A percentile compares a stretch with the other conserved stretches of the same genome.
These are phyloP conservation scores for Boeremia exigua DNA, from an alignment of 2,329 filamentous ascomycete species.

Conservation along the genomic window DNA sequence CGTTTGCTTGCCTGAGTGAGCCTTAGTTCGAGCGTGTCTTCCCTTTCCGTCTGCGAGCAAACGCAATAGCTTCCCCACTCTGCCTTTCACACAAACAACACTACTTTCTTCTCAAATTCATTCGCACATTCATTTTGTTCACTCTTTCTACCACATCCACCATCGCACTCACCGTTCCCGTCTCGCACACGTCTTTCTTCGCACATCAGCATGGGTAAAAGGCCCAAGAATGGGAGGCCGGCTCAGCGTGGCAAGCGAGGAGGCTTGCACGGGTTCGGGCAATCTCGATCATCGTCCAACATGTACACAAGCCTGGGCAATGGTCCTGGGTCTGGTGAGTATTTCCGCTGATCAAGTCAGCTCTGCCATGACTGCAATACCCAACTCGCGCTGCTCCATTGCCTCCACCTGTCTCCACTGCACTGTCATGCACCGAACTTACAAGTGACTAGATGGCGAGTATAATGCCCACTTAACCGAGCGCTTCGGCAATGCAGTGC, in stretches of 20 bases:
- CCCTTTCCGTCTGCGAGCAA: constrained; percentile 1
- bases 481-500: constrained; percentile 13
- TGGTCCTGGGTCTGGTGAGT: constrained; percentile 15
- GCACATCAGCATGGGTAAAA: constrained; percentile 16
- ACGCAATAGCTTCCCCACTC: not conserved
- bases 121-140: not conserved
- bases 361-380: no score
- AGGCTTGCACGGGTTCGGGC: not conserved
- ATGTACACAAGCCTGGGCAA: constrained; percentile 13
- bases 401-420: not conserved
- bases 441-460: constrained; percentile 20
- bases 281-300: constrained; percentile 11
- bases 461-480: constrained; percentile 26
- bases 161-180: not conserved
- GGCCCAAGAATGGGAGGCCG: not conserved
- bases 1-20: not conserved
- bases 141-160: not conserved
- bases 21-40: not conserved
- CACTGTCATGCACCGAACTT: not conserved
- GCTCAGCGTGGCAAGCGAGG: constrained; percentile 4
- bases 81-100: not conserved
- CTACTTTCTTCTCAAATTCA: no score
- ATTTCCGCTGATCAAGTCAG: not conserved
- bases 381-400: not conserved
- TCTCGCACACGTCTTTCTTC: not conserved